phyloP scores from a whole-genome alignment of 345 rosid species.

The Eucalyptus grandis region DNA sequence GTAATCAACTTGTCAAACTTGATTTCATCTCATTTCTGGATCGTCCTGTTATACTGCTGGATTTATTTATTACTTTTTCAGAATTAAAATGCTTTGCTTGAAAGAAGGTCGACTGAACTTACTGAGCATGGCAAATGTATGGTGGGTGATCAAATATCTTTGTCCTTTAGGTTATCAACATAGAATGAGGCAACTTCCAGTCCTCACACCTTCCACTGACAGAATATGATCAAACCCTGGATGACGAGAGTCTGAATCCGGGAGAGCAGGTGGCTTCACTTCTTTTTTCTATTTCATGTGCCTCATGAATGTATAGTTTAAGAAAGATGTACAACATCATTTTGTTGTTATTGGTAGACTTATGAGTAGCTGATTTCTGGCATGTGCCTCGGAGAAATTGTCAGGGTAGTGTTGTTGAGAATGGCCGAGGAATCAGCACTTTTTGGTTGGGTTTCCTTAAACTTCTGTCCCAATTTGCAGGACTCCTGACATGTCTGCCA shows the following conservation, averaged over 20 bases:
- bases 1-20: not conserved
- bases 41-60: not conserved
- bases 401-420: conserved; percentile 45
- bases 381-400: conserved; percentile 70
- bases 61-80: not conserved
- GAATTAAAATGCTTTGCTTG: not conserved
- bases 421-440: conserved; percentile 55
- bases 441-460: too few species aligned
- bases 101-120: not conserved
- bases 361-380: conserved; percentile 66
- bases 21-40: not conserved
- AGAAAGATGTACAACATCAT: not conserved
- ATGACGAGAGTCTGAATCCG: conserved; percentile 45
- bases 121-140: not conserved
- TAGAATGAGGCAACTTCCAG: conserved; percentile 71
- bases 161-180: conserved; percentile 50
- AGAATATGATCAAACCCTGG: conserved; percentile 46
- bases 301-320: not conserved
- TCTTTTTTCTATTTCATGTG: not conserved
- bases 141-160: not conserved
- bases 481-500: too few species aligned
- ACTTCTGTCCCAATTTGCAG: too few species aligned
- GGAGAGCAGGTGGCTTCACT: conserved; percentile 54
- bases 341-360: not conserved
- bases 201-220: conserved; percentile 62